A percentile compares a stretch with the other conserved stretches of the same genome.
These are phyloP conservation scores for Auricularia auricula-judae DNA, from an alignment of 768 basidiomycete genomes.

Conservation along the genomic window DNA sequence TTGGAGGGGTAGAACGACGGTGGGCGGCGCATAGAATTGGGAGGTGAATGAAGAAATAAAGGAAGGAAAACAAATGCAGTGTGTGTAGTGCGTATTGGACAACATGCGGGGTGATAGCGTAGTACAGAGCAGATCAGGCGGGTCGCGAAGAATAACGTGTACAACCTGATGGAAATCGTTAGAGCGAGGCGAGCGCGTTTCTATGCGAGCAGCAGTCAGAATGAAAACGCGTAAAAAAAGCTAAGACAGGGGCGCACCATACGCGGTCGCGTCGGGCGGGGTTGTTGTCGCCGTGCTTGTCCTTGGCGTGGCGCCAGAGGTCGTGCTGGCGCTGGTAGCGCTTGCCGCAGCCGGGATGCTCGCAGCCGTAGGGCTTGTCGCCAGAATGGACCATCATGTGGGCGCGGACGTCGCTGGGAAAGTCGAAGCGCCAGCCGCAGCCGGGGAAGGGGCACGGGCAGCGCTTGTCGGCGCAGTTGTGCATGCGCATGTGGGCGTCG, in stretches of 20 bases:
- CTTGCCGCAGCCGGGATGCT: neutral
- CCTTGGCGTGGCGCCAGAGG: neutral
- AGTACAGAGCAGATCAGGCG: no score
- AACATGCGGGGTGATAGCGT: no score
- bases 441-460: neutral
- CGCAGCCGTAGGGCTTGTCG: neutral
- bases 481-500: neutral
- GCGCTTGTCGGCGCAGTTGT: neutral
- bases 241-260: neutral
- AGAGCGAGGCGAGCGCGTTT: no score
- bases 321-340: neutral
- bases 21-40: no score
- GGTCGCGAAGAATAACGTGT: no score
- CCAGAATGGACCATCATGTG: neutral
- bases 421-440: conserved; percentile 1
- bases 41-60: no score
- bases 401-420: neutral
- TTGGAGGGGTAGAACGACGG: no score
- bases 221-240: no score
- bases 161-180: no score
- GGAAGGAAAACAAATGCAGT: no score
- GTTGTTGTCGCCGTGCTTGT: neutral
- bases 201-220: no score
- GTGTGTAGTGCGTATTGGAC: no score
- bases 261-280: neutral